These are phyloP conservation scores for Tinospora cordifolia DNA, from an alignment of 164 flowering plant genomes.

Conservation along the genomic window DNA sequence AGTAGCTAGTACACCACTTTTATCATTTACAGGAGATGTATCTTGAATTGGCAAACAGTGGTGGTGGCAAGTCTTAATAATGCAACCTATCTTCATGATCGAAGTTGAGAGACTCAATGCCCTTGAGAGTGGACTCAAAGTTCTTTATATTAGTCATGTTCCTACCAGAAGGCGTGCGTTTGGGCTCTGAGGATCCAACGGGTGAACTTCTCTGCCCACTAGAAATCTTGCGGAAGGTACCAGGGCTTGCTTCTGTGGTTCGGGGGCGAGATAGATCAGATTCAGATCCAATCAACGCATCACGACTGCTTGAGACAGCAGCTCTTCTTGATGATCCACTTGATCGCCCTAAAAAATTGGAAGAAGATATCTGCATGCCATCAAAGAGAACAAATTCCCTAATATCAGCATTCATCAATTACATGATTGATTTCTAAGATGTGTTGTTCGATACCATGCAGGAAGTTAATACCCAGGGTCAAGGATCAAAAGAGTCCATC, in stretches of 20 bases:
- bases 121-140: conserved; percentile 67
- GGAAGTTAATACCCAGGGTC: too few species aligned
- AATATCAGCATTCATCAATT: background rate
- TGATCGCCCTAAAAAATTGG: conserved; percentile 48
- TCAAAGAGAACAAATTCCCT: background rate
- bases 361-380: conserved; percentile 45
- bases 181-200: conserved; percentile 54
- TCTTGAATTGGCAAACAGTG: conserved; percentile 1
- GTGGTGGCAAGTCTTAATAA: conserved; percentile 26
- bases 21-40: conserved; percentile 19
- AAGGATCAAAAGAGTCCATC: too few species aligned
- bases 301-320: conserved; percentile 66
- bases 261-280: conserved; percentile 53
- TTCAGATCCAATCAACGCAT: conserved; percentile 45
- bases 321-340: conserved; percentile 72
- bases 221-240: conserved; percentile 41
- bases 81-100: conserved; percentile 60
- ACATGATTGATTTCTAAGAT: too few species aligned
- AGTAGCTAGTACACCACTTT: conserved; percentile 16
- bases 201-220: conserved; percentile 67
- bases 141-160: conserved; percentile 40
- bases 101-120: conserved; percentile 64
- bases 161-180: conserved; percentile 48
- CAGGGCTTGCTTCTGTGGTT: conserved; percentile 68
- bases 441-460: too few species aligned